Evolutionary conservation across 179 eudicot genomes (phyloP), one percentile per base, ranked within the genome.

Genomic region (Drosera spatulata): DNA sequence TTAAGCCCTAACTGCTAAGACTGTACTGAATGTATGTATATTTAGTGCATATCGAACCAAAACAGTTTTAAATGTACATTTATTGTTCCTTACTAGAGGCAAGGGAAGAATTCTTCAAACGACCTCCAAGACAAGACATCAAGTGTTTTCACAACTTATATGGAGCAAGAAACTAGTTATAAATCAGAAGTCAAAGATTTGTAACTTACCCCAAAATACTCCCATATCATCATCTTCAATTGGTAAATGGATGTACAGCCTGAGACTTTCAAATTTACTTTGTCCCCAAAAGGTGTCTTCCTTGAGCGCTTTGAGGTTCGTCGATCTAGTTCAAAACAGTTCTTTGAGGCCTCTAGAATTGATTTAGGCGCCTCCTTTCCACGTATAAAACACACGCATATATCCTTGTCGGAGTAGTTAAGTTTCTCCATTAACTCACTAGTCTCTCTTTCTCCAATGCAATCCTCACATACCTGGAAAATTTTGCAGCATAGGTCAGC

Each of bases 191-290:
- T 7, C 33, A 52, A 52, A 61, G 43, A 63, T 10, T 70, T 56
- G 69, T 12, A 79, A 61, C 85, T 51, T 86, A 94, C 99, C 90
- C 99, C 99, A 64, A 94, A 87, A 13, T 94, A 83, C 76, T 94
- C 97, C 99, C 99, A 94, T 71, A 94, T 90, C 97, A 94, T 94
- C 99, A 94, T 94, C 72, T 90, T 90, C 63, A 94, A 71, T 63
- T 86, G 91, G 71, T 94, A 94, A 50, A 94, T 62, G 51, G 99
- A 76, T 4, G 97, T 94, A 13, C 91, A 78, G 53, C 94, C 97
- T 60, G 99, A 94, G 69, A 94, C 99, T 42, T 81, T 90, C 69
- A 94, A 71, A 72, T 72, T 83, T 65, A 79, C 71, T 10, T 94
- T 81, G 76, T 94, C 82, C 37, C 95, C 95, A 76, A 72, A 81